Percentiles rank a stretch among this genome's conserved stretches.
Conservation (phyloP, 768 basidiomycete genomes). For the Tubosaeta sp. region DNA sequence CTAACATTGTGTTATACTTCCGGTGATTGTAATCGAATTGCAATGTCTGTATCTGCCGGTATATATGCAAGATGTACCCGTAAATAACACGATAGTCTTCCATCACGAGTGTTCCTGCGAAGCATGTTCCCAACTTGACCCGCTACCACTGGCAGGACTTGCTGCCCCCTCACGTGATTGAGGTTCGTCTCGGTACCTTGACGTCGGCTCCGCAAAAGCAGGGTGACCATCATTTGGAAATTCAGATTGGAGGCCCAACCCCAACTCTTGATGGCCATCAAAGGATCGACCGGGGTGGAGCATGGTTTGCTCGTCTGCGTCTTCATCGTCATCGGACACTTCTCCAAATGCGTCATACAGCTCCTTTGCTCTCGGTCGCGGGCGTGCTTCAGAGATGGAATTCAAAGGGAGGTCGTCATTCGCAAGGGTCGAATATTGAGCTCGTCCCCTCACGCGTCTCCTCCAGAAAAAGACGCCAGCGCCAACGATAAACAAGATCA, state of each 20-base stretch:
- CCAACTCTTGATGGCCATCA: constrained; percentile 33
- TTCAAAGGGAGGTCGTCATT: constrained; percentile 78
- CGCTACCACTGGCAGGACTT: constrained; percentile 38
- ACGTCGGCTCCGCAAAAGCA: constrained; percentile 26
- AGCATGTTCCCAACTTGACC: constrained; percentile 76
- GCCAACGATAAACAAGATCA: constrained; percentile 68
- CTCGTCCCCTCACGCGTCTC: constrained; percentile 42
- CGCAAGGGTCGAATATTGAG: constrained; percentile 55
- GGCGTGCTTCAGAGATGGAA: constrained; percentile 42
- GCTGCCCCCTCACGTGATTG: constrained; percentile 18
- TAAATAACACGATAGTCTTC: constrained; percentile 7
- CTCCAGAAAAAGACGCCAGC: constrained; percentile 78
- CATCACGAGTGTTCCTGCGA: constrained; percentile 34
- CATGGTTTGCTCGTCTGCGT: constrained; percentile 68
- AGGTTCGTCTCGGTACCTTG: constrained; percentile 55
- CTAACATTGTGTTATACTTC: constrained; percentile 5
- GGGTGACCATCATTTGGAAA: constrained; percentile 79
- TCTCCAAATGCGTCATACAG: constrained; percentile 97
- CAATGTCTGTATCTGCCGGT: constrained; percentile 11
- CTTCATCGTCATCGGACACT: constrained; percentile 78
- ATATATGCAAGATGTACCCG: constrained; percentile 19
- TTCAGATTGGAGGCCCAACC: constrained; percentile 65
- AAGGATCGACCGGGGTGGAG: constrained; percentile 41
- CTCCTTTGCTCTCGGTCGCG: constrained; percentile 68
- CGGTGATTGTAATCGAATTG: constrained; percentile 14